Base-by-base conservation (phyloP, 2,329 filamentous ascomycete species). In the Rosellinia necatrix region DNA sequence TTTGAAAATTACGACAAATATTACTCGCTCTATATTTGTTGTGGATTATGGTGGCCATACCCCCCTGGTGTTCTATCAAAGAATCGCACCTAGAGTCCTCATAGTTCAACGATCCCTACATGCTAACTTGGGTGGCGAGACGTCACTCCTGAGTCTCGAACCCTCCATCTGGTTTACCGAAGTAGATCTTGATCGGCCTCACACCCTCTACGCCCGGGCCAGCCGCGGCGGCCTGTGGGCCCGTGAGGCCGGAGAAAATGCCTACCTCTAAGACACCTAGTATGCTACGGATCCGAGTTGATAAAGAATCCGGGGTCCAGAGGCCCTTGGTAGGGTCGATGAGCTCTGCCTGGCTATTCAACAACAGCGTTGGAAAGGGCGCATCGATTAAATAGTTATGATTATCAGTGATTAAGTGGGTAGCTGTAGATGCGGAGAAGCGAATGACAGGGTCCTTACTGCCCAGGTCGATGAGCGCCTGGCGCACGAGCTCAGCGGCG, bases 121-220 rank as follows among this genome's bases (percentile, higher is more conserved):
- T 49, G 43, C 27, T 2, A 8, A 27, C 19, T 22, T 6, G 46
- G 29, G 17, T 21, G 8, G 8, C 19, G 15, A 6, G 12, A 9
- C 22, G 24, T 58, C 48, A 69, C 32, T 62, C 67, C 35, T 66
- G 54, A 2, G 64, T 71, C 66, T 86, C 76, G 12, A 90, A 87
- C 9, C 78, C 79, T 3, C 90, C 90, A 68, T 91, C 89, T 40
- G 88, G 83, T 85, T 94, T 90, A 30, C 94, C 94, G 75, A 97
- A 99, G 76, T 97, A 99, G 21, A 91, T 92, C 24, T 92, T 92
- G 10, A 97, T 82, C 0, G 94, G 94, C 76, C 93, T 96, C 76
- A 97, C 92, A 0, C 91, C 92, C 76, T 97, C 91, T 1, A 90
- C 92, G 68, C 80, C 75, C 62, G 85, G 80, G 56, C 81, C 78